Evolutionary conservation across 164 flowering plant species (phyloP).

Genomic region (Sedum album): DNA sequence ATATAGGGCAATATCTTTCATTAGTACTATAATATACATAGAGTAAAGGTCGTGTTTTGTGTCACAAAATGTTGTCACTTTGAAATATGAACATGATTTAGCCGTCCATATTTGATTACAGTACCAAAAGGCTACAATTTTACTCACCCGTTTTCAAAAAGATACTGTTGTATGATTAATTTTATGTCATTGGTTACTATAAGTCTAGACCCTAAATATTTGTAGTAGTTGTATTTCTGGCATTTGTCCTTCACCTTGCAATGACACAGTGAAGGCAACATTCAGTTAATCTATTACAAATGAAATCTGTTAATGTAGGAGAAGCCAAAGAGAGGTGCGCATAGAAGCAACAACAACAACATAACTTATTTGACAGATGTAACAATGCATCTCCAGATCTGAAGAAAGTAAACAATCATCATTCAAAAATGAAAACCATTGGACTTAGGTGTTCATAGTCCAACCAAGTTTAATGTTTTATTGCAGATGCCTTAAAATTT

Average conservation of each 20-base stretch:
- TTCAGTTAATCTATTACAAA: not conserved
- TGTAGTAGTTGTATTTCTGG: too few species aligned
- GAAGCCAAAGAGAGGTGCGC: not conserved
- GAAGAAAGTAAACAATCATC: not conserved
- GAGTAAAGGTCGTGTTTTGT: too few species aligned
- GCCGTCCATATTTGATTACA: too few species aligned
- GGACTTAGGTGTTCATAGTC: too few species aligned
- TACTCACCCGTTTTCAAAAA: too few species aligned
- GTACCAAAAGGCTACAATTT: too few species aligned
- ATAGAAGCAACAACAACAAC: not conserved
- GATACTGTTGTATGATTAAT: too few species aligned
- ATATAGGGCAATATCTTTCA: not conserved
- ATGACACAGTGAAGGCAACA: not conserved
- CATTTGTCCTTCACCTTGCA: not conserved
- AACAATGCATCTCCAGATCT: not conserved
- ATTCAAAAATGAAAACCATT: not conserved
- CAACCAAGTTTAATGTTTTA: slow-evolving; percentile 2
- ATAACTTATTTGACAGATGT: not conserved
- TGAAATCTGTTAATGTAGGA: not conserved
- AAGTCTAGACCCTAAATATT: too few species aligned
- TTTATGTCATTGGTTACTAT: too few species aligned
- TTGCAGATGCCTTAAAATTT: not conserved
- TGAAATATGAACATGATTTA: too few species aligned
- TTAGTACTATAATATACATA: too few species aligned
- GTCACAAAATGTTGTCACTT: too few species aligned